Conservation (phyloP, 2,329 filamentous ascomycete species). For the Chaetomiaceae sp. region DNA sequence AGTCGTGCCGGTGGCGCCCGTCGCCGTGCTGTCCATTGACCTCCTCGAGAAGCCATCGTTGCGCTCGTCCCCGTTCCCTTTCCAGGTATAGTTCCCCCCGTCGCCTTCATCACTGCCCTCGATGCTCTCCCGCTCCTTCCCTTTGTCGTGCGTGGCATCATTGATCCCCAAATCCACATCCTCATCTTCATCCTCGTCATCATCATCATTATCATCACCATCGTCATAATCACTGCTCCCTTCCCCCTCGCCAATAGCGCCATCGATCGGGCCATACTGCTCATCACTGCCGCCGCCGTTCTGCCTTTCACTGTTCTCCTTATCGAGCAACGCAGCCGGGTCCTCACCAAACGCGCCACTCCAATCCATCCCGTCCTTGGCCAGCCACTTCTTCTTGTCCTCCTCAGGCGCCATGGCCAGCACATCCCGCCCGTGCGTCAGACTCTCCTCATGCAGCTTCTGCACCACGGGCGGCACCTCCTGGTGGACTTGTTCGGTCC, state of each 20-base stretch:
- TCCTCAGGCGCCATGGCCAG: conserved; percentile 67
- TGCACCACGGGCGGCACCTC: conserved; percentile 70
- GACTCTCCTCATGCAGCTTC: conserved; percentile 73
- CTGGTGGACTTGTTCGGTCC: conserved; percentile 62
- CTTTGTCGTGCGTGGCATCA: conserved; percentile 17
- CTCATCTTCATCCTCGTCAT: conserved; percentile 11
- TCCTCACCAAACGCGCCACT: conserved; percentile 79
- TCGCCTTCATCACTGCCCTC: conserved; percentile 5
- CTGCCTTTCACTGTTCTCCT: conserved; percentile 18
- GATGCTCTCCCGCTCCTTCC: neutral
- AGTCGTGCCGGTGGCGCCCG: conserved; percentile 30
- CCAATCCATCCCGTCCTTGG: conserved; percentile 80
- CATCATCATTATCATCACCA: conserved; percentile 1
- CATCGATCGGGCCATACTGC: conserved; percentile 29
- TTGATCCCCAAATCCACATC: conserved; percentile 25
- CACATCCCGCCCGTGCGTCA: conserved; percentile 76
- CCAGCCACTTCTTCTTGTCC: conserved; percentile 73
- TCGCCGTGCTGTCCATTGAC: conserved; percentile 41
- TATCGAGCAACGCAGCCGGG: conserved; percentile 51
- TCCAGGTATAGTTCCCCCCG: conserved; percentile 13
- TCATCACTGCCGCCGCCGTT: conserved; percentile 31
- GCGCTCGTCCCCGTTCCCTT: neutral
- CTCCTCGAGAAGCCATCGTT: conserved; percentile 26
- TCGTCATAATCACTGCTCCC: neutral
- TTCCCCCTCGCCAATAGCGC: neutral